Evolutionary conservation across 768 basidiomycete genomes (phyloP), one percentile per base, ranked within the genome.

Genomic region (Hypholoma sublateritium): DNA sequence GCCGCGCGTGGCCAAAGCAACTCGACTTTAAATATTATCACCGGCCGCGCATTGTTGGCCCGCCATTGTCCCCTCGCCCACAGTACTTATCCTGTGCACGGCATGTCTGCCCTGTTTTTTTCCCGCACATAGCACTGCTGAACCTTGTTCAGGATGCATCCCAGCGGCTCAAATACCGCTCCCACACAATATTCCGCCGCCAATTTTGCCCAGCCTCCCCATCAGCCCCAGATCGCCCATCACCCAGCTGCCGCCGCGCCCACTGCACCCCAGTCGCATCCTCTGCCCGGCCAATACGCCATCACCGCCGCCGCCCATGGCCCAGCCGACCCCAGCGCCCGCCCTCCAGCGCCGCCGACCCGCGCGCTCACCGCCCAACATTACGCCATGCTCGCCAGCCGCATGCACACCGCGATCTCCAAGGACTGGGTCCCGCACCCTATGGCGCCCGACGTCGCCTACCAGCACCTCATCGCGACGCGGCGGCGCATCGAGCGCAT

Each of bases 381-480:
- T 5, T 47, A 47, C 25, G 24, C 5, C 34, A 11, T 3, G 22
- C 13, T 45, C 19, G 35, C 54, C 19, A 21, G n/a, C 32, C 35
- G 14, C 34, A 17, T 51, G 12, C 13, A 17, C 34, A 19, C 4
- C 25, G 25, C 6, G n/a, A 25, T 56, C 44, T 59, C 63, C 5
- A 55, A 58, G 3, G 39, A 58, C n/a, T 70, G 66, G 65, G 55
- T 45, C 16, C 59, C 64, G 13, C 59, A 53, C 21, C 13, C 16
- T 3, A 22, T 67, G 8, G 49, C 67, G 2, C 45, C 55, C 13
- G 47, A 42, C 25, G 61, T 66, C 43, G 35, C 44, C 11, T 14
- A 53, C 11, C 46, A 59, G 12, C 52, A 57, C 28, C 55, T 56
- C 3, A 37, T 24, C 17, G 46, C 56, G 2, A 67, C 63, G 13